Percentiles rank a stretch among this genome's conserved stretches.
Conservation (phyloP, 2,329 filamentous ascomycete genomes). For the Aspergillus brasiliensis region DNA sequence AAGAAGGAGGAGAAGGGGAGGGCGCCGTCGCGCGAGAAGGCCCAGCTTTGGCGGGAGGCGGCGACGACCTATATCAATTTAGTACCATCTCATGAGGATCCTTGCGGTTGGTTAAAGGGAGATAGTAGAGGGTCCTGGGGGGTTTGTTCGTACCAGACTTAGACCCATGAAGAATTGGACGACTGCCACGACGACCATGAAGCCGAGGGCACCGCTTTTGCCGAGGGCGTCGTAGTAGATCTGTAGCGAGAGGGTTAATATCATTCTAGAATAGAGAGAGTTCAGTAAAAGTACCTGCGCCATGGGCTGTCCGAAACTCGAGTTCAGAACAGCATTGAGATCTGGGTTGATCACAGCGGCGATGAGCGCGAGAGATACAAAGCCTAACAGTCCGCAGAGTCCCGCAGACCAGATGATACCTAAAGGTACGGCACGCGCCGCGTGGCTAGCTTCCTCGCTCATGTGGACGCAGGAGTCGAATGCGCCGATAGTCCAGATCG, state of each 20-base stretch:
- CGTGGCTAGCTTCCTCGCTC: slow-evolving; percentile 62
- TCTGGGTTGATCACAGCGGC: slow-evolving; percentile 59
- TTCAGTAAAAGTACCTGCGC: slow-evolving; percentile 46
- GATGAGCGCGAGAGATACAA: slow-evolving; percentile 59
- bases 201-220: slow-evolving; percentile 59
- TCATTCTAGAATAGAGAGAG: background rate
- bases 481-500: slow-evolving; percentile 60
- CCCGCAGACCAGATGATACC: slow-evolving; percentile 61
- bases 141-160: slow-evolving; percentile 43
- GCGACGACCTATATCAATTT: slow-evolving; percentile 47
- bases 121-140: too few species aligned
- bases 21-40: slow-evolving; percentile 62
- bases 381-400: slow-evolving; percentile 54
- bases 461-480: slow-evolving; percentile 63
- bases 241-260: slow-evolving; percentile 26
- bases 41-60: slow-evolving; percentile 62
- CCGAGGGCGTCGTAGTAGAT: slow-evolving; percentile 65
- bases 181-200: slow-evolving; percentile 61
- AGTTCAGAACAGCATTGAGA: slow-evolving; percentile 51
- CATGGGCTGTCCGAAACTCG: slow-evolving; percentile 61
- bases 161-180: slow-evolving; percentile 65
- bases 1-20: slow-evolving; percentile 62
- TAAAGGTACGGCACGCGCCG: slow-evolving; percentile 60
- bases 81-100: too few species aligned
- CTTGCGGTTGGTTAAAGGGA: too few species aligned